A percentile compares a stretch with the other conserved stretches of the same genome.
These are phyloP conservation scores for Tuber calosporum DNA, from an alignment of 495 filamentous ascomycete genomes.

Conservation along the genomic window DNA sequence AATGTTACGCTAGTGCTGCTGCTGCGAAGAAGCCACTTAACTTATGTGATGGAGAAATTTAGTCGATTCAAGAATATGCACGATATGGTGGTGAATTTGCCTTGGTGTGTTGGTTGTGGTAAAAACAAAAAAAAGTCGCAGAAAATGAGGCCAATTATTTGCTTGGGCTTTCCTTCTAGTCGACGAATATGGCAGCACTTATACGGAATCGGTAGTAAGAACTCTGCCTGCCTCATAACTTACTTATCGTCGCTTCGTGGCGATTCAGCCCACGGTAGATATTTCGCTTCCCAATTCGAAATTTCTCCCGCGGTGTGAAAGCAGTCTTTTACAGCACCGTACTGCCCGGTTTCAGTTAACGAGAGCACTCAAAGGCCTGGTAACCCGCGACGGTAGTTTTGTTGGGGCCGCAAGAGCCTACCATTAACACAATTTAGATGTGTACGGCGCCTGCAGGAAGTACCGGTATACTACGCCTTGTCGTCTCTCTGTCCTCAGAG, in stretches of 20 bases:
- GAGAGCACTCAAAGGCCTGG: constrained; percentile 10
- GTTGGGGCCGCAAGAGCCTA: constrained; percentile 30
- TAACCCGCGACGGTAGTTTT: constrained; percentile 21
- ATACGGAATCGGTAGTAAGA: neutral
- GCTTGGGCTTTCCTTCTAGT: neutral
- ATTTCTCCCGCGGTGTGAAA: constrained; percentile 30
- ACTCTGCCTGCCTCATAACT: constrained; percentile 27
- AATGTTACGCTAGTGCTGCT: neutral
- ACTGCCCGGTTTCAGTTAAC: constrained; percentile 19
- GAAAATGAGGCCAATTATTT: neutral
- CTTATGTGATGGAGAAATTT: neutral
- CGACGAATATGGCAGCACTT: neutral
- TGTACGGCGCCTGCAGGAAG: constrained; percentile 12
- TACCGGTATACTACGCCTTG: constrained; percentile 8
- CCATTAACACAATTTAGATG: constrained; percentile 23
- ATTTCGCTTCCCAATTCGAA: constrained; percentile 22
- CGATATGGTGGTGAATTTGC: neutral
- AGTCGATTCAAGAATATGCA: neutral
- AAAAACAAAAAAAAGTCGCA: neutral
- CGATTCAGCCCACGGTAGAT: constrained; percentile 23
- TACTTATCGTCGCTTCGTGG: constrained; percentile 28
- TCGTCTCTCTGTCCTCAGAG: neutral
- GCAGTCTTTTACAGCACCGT: constrained; percentile 25
- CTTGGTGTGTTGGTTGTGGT: neutral
- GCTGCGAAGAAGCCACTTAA: neutral